phyloP scores from a whole-genome alignment of 2,329 filamentous ascomycete species.

The Trematosphaeria pertusa region DNA sequence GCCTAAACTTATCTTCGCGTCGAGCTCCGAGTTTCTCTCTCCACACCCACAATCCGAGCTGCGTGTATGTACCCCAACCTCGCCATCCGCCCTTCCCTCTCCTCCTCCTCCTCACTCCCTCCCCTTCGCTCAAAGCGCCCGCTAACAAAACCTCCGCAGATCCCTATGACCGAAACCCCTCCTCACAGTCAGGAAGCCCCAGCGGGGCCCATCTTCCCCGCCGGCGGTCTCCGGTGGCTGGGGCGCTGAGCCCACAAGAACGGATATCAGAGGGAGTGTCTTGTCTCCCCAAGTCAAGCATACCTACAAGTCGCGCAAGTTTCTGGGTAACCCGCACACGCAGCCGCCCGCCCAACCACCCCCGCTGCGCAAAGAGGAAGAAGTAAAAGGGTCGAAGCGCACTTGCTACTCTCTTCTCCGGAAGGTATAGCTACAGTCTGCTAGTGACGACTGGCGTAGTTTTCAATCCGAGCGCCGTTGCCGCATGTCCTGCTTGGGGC shows the following conservation, averaged over 20 bases:
- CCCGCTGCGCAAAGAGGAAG: slow-evolving; percentile 25
- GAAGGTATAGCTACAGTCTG: no score
- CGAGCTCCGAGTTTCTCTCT: slow-evolving; percentile 10
- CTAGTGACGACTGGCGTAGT: slow-evolving; percentile 26
- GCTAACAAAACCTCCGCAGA: slow-evolving; percentile 3
- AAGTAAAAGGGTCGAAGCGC: slow-evolving; percentile 29
- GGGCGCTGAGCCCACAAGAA: no score
- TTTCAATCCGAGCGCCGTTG: slow-evolving; percentile 33
- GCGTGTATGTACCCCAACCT: slow-evolving; percentile 13
- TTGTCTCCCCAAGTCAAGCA: slow-evolving; percentile 14
- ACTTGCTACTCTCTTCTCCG: no score
- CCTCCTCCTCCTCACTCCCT: not conserved
- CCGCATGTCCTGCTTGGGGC: not conserved
- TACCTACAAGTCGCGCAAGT: no score
- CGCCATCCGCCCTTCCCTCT: not conserved
- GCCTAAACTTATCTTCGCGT: slow-evolving; percentile 4
- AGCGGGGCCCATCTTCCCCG: no score
- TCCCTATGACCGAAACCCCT: slow-evolving; percentile 26
- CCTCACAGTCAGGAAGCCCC: slow-evolving; percentile 12
- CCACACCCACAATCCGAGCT: slow-evolving; percentile 12
- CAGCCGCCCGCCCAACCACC: slow-evolving; percentile 6
- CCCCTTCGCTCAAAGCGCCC: not conserved
- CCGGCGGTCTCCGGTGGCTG: no score
- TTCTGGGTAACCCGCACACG: not conserved
- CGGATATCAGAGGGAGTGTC: slow-evolving; percentile 30